These are phyloP conservation scores for Endocarpon pusillum DNA, from an alignment of 495 filamentous ascomycete species.

Conservation along the genomic window DNA sequence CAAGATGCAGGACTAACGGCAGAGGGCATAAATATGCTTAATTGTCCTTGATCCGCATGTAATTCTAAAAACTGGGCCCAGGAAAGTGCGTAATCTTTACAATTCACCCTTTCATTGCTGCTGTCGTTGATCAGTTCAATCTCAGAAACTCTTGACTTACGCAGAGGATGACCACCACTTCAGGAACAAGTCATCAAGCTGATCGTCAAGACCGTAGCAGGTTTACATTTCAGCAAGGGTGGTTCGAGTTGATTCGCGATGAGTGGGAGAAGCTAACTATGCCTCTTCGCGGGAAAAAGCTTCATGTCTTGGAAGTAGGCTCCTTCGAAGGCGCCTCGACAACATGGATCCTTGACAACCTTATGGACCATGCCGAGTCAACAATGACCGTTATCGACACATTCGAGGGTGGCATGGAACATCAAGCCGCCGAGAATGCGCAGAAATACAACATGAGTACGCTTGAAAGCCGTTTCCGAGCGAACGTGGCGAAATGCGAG, in stretches of 20 bases:
- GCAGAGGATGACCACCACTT: too few relatives aligned
- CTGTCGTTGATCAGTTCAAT: too few relatives aligned
- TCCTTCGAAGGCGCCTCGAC: constrained; percentile 8
- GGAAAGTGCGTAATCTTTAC: too few relatives aligned
- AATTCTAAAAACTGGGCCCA: too few relatives aligned
- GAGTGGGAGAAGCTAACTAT: constrained; percentile 3
- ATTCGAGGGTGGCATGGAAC: constrained; percentile 10
- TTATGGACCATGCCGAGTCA: constrained; percentile 7
- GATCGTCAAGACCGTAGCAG: too few relatives aligned
- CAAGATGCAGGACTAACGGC: too few relatives aligned
- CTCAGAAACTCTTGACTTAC: too few relatives aligned
- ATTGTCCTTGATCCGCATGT: too few relatives aligned
- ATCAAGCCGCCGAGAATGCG: not conserved
- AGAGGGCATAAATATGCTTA: too few relatives aligned
- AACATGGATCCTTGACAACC: constrained; percentile 9
- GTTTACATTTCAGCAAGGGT: constrained; percentile 3
- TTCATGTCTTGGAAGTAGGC: constrained; percentile 5
- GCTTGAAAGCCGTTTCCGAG: constrained; percentile 4
- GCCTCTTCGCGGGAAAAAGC: not conserved
- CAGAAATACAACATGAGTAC: constrained; percentile 1
- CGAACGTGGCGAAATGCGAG: constrained; percentile 5
- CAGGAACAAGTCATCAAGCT: too few relatives aligned
- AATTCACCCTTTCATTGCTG: too few relatives aligned
- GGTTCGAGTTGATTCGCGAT: constrained; percentile 6
- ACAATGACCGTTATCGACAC: constrained; percentile 6